Conservation (phyloP, 1,284 basidiomycete genomes). For the Sanghuangporus weigelae region DNA sequence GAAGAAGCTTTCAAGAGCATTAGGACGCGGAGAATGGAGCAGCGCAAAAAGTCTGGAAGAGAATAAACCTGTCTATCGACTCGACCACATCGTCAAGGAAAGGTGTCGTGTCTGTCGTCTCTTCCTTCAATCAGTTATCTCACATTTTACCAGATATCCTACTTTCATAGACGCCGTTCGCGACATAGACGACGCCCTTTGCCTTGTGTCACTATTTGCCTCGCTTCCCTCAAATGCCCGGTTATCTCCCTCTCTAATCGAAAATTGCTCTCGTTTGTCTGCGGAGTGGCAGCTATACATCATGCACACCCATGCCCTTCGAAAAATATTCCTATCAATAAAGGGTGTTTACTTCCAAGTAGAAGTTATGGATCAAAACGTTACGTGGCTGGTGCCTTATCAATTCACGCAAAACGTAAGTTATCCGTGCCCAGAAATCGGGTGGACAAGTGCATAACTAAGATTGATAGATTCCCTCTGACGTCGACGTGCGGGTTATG, state of each 20-base stretch:
- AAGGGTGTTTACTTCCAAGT: constrained; percentile 99
- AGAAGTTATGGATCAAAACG: constrained; percentile 86
- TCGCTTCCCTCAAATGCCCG: constrained; percentile 81
- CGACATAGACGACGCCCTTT: constrained; percentile 97
- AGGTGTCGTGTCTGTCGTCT: constrained; percentile 42
- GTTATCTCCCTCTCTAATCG: constrained; percentile 80
- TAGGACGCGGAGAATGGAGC: constrained; percentile 93
- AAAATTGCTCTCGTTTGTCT: constrained; percentile 87
- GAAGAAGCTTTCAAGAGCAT: constrained; percentile 91
- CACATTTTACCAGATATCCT: constrained; percentile 67
- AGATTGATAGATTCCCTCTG: constrained; percentile 73
- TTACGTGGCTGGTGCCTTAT: constrained; percentile 98
- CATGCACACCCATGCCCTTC: constrained; percentile 82
- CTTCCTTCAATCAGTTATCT: not conserved
- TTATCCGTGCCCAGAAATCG: constrained; percentile 3
- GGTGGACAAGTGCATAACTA: not conserved
- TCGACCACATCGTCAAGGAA: constrained; percentile 99
- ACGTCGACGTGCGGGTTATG: constrained; percentile 98
- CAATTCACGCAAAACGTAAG: constrained; percentile 94
- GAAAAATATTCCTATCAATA: constrained; percentile 95
- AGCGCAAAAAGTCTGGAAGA: constrained; percentile 93
- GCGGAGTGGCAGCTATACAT: constrained; percentile 95
- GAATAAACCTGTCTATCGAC: constrained; percentile 79
- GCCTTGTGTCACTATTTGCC: constrained; percentile 91
- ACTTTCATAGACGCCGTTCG: constrained; percentile 95